Base-by-base conservation (phyloP, 208 protist genomes). In the Giardia muris region DNA sequence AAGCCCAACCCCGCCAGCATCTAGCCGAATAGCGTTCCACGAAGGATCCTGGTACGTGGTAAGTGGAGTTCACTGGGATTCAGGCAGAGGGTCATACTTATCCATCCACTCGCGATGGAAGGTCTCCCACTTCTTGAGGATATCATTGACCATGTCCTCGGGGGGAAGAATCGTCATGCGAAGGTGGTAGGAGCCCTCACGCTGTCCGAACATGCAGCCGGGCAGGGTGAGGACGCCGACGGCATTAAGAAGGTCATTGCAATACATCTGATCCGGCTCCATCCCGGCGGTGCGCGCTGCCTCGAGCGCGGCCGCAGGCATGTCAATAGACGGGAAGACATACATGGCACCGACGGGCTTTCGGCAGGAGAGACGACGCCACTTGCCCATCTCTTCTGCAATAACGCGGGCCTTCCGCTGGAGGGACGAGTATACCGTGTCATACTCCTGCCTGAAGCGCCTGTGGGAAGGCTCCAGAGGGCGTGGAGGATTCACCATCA, bases 81-180 rank as follows among this genome's bases (percentile, higher is more conserved):
- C n/a, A n/a, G n/a, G n/a, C n/a, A n/a, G n/a, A n/a, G n/a, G n/a
- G n/a, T n/a, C n/a, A n/a, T 96, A 96, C 92, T 96, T 95, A 10
- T 93, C 93, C 94, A 96, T 96, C 86, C 96, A 97, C 0, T 93
- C 39, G 19, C 89, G 19, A 47, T 97, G 96, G 93, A 97, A 97
- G 43, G 92, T 57, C 4, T 46, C 87, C 0, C 96, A 90, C 46
- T 30, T 92, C 1, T 94, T 86, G 22, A 95, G 88, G 47, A 97
- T 94, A 57, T 67, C 93, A 93, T 97, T 94, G 93, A 99, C 97
- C 88, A 98, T 93, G 30, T 97, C 95, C 93, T 98, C 97, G 30
- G 96, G 95, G 42, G 98, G 98, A 43, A 99, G 95, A 94, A 99
- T 98, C 46, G 98, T 99, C 30, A 96, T 99, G 93, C 98, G 96